Evolutionary conservation across 352 stramenopile species (phyloP).

Genomic region (Phytophthora ohioensis): DNA sequence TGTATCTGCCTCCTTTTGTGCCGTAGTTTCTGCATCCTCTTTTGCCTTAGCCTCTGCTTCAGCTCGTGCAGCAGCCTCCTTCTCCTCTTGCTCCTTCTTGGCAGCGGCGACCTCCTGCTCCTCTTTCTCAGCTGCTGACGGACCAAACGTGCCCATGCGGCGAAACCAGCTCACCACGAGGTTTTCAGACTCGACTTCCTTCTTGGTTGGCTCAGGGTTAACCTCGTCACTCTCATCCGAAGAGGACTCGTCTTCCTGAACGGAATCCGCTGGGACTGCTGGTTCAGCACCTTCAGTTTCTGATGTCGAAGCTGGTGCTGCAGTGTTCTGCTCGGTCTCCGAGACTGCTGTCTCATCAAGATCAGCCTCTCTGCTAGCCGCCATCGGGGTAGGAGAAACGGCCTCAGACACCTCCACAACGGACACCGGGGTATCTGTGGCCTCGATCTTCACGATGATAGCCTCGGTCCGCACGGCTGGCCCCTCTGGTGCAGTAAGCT

Average conservation of each 20-base stretch:
- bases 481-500: not conserved
- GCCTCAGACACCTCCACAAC: conserved; percentile 12
- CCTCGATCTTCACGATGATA: not conserved
- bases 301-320: not conserved
- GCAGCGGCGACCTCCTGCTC: conserved; percentile 11
- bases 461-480: not conserved
- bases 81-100: conserved; percentile 29
- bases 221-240: conserved; percentile 15
- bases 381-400: conserved; percentile 3
- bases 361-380: not conserved
- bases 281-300: not conserved
- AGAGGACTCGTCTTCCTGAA: conserved; percentile 13
- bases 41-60: conserved; percentile 17
- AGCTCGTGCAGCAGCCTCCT: conserved; percentile 23
- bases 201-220: conserved; percentile 7
- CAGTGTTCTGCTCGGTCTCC: conserved; percentile 1
- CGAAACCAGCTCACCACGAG: conserved; percentile 43
- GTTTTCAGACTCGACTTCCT: conserved; percentile 37
- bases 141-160: conserved; percentile 39
- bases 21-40: conserved; percentile 11
- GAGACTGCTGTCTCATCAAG: not conserved
- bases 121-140: conserved; percentile 24
- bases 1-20: conserved; percentile 16
- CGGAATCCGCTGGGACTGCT: not conserved
- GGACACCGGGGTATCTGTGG: conserved; percentile 1